phyloP scores from a whole-genome alignment of 1,139 yeast genomes.

The Nakaseomyces delphensis region DNA sequence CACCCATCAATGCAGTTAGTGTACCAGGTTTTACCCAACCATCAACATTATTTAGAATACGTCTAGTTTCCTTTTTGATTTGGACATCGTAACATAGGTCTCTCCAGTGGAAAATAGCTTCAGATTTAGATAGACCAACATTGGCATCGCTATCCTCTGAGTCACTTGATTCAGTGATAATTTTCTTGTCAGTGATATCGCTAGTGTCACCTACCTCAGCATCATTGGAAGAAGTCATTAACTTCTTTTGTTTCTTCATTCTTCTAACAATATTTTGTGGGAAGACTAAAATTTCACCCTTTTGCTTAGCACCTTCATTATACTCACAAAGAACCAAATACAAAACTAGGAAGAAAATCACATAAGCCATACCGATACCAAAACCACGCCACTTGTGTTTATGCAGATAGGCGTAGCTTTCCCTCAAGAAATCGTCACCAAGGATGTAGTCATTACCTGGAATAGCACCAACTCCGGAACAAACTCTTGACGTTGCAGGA shows the following conservation, averaged over 20 bases:
- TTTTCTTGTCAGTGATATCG: constrained; percentile 10
- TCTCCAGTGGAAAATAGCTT: constrained; percentile 37
- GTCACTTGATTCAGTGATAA: constrained; percentile 6
- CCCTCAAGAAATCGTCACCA: constrained; percentile 34
- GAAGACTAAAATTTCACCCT: constrained; percentile 64
- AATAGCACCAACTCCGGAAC: constrained; percentile 38
- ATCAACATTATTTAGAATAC: constrained; percentile 39
- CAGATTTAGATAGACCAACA: constrained; percentile 14
- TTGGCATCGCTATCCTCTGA: constrained; percentile 10
- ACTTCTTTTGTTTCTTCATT: constrained; percentile 26
- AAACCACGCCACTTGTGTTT: constrained; percentile 64
- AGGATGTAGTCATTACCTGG: constrained; percentile 32
- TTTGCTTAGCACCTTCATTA: constrained; percentile 58
- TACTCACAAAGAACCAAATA: constrained; percentile 48
- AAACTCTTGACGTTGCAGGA: constrained; percentile 34
- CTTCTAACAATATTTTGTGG: constrained; percentile 37
- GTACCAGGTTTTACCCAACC: constrained; percentile 50
- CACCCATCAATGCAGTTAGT: constrained; percentile 59
- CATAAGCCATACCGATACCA: constrained; percentile 54
- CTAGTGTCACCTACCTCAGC: constrained; percentile 14
- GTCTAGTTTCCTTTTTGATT: constrained; percentile 30
- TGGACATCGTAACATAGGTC: constrained; percentile 38
- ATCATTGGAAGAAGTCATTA: constrained; percentile 15
- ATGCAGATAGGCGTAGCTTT: constrained; percentile 37
- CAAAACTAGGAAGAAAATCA: constrained; percentile 44